phyloP scores from a whole-genome alignment of 2,329 filamentous ascomycete genomes.

The Xylaria sp. region DNA sequence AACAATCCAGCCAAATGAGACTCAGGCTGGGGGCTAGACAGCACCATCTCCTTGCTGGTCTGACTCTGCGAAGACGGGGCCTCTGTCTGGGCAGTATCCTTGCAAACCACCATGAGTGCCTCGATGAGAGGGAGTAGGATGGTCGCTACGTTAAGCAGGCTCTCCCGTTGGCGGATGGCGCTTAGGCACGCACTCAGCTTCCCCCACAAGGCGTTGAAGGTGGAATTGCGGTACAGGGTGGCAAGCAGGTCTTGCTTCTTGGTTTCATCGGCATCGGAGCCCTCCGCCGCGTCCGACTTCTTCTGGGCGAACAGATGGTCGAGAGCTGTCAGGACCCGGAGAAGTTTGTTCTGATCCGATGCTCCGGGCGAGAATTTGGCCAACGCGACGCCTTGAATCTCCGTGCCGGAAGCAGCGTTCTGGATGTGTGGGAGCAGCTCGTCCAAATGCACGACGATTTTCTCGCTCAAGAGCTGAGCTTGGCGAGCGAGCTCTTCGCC shows the following conservation, averaged over 20 bases:
- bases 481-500: slow-evolving; percentile 91
- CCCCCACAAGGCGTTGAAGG: slow-evolving; percentile 88
- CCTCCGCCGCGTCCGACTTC: slow-evolving; percentile 48
- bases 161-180: slow-evolving; percentile 87
- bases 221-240: slow-evolving; percentile 86
- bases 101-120: slow-evolving; percentile 98
- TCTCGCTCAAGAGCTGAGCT: slow-evolving; percentile 80
- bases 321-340: slow-evolving; percentile 88
- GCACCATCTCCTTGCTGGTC: slow-evolving; percentile 66
- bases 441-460: slow-evolving; percentile 82
- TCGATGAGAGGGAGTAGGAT: slow-evolving; percentile 94
- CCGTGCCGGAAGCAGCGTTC: slow-evolving; percentile 83
- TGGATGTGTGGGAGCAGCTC: slow-evolving; percentile 85
- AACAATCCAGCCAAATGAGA: slow-evolving; percentile 85
- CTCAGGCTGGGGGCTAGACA: slow-evolving; percentile 78
- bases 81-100: slow-evolving; percentile 86
- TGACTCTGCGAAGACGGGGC: slow-evolving; percentile 50
- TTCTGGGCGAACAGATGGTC: slow-evolving; percentile 92
- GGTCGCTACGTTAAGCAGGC: slow-evolving; percentile 95
- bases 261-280: slow-evolving; percentile 54
- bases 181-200: slow-evolving; percentile 87
- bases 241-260: slow-evolving; percentile 84
- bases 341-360: slow-evolving; percentile 93
- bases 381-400: slow-evolving; percentile 91
- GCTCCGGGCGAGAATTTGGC: slow-evolving; percentile 95